Evolutionary conservation across 192 early-diverging fungal species (phyloP).

Genomic region (Entophlyctis luteolus): DNA sequence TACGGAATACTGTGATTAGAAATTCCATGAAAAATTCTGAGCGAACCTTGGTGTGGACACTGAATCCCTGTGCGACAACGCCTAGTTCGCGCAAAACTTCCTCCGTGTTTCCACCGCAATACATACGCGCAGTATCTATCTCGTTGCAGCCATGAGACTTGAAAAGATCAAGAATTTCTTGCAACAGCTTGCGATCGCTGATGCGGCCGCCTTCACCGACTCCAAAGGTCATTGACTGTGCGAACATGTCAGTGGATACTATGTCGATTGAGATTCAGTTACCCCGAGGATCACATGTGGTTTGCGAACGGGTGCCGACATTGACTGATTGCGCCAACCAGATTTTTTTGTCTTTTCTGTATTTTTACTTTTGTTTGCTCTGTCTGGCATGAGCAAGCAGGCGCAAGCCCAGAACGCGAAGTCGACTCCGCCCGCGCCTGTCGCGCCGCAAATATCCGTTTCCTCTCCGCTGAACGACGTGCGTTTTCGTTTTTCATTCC

Average conservation of each 20-base stretch:
- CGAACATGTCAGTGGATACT: neutral
- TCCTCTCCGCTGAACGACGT: neutral
- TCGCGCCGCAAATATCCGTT: neutral
- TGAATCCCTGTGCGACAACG: slow-evolving; percentile 24
- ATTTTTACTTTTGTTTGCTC: too few relatives aligned
- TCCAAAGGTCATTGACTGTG: slow-evolving; percentile 25
- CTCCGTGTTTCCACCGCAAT: slow-evolving; percentile 58
- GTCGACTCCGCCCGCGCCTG: neutral
- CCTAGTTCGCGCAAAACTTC: slow-evolving; percentile 31
- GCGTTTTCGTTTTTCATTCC: neutral
- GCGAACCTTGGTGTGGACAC: slow-evolving; percentile 26
- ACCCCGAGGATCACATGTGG: slow-evolving; percentile 24
- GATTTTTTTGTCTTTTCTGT: too few relatives aligned
- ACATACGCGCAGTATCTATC: slow-evolving; percentile 49
- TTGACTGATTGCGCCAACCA: neutral
- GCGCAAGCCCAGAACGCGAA: neutral
- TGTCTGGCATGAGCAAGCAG: slow-evolving; percentile 11
- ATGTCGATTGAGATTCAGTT: neutral
- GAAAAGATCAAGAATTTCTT: slow-evolving; percentile 39
- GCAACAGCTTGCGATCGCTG: slow-evolving; percentile 31
- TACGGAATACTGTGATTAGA: too few relatives aligned
- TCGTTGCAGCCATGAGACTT: slow-evolving; percentile 37
- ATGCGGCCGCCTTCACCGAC: slow-evolving; percentile 46
- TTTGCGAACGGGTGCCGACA: neutral
- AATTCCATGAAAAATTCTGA: neutral